These are phyloP conservation scores for Chlamydomonas sphaeroides DNA, from an alignment of 139 green algal genomes.

Conservation along the genomic window DNA sequence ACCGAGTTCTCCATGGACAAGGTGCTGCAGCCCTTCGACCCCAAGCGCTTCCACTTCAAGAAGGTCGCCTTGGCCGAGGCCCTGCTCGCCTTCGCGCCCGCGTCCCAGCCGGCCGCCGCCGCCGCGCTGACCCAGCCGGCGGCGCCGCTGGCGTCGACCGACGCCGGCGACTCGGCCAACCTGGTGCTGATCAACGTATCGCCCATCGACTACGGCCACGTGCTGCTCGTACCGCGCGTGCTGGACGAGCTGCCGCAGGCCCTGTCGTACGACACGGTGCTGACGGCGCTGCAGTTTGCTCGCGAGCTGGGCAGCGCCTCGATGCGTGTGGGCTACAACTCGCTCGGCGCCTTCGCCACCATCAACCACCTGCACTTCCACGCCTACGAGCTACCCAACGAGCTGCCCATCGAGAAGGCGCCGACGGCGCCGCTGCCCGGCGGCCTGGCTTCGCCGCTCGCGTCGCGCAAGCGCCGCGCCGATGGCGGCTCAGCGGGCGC, in stretches of 20 bases:
- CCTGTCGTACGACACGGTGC: constrained; percentile 68
- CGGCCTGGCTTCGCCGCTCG: not conserved
- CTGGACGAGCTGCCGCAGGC: constrained; percentile 78
- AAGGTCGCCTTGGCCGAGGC: constrained; percentile 94
- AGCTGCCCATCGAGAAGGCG: constrained; percentile 90
- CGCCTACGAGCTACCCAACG: constrained; percentile 86
- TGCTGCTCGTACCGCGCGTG: constrained; percentile 94
- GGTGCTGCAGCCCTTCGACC: constrained; percentile 92
- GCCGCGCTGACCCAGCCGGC: not conserved
- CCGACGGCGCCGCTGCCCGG: constrained; percentile 65
- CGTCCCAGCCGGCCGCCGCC: not conserved
- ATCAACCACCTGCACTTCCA: constrained; percentile 99
- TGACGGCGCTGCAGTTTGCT: constrained; percentile 92
- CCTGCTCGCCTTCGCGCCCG: constrained; percentile 88
- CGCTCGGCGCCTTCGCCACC: constrained; percentile 95
- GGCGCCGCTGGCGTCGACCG: constrained; percentile 11
- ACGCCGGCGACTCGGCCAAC: constrained; percentile 39
- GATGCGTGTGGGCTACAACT: constrained; percentile 97
- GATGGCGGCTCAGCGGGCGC: not conserved
- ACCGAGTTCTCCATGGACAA: constrained; percentile 97
- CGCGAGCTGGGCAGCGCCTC: constrained; percentile 87
- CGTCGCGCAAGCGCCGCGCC: not conserved
- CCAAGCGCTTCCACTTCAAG: constrained; percentile 98
- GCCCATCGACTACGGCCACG: constrained; percentile 99
- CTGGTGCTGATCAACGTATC: constrained; percentile 96